phyloP scores from a whole-genome alignment of 106 monocot species.

The Phalaenopsis aphrodite region DNA sequence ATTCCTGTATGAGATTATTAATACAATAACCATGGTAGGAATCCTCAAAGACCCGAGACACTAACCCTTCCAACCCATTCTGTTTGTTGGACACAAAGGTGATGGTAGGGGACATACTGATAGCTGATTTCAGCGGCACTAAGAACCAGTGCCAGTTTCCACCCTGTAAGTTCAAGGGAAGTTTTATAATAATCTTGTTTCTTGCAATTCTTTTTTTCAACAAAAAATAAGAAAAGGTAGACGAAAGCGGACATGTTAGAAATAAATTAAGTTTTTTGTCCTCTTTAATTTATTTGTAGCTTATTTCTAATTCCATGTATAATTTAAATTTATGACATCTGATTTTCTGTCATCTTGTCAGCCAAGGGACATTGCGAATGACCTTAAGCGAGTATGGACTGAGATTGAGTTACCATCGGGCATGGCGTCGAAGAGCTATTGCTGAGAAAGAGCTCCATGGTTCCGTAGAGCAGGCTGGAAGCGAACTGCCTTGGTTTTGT shows the following conservation, averaged over 20 bases:
- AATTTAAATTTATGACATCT: no score
- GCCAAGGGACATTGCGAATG: constrained; percentile 82
- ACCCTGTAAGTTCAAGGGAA: no score
- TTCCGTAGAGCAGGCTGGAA: constrained; percentile 69
- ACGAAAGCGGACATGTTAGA: no score
- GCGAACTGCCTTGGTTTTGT: constrained; percentile 79
- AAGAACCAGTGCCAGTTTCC: constrained; percentile 96
- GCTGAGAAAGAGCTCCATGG: constrained; percentile 83
- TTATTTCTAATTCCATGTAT: no score
- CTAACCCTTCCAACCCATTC: constrained; percentile 44
- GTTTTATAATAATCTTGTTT: no score
- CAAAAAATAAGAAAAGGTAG: no score
- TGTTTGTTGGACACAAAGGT: constrained; percentile 71
- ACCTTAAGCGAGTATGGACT: constrained; percentile 87
- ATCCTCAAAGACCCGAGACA: constrained; percentile 55
- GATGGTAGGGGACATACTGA: constrained; percentile 34
- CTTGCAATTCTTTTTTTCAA: no score
- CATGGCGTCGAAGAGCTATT: constrained; percentile 78
- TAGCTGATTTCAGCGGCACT: constrained; percentile 53
- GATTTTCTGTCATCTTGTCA: constrained; percentile 23
- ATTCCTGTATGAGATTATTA: constrained; percentile 60
- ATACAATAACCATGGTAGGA: constrained; percentile 51
- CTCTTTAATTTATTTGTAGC: no score
- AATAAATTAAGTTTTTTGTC: no score
- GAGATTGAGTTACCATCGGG: constrained; percentile 77